Conservation (phyloP, 2,329 filamentous ascomycete genomes). For the Lecanicillium sp. region DNA sequence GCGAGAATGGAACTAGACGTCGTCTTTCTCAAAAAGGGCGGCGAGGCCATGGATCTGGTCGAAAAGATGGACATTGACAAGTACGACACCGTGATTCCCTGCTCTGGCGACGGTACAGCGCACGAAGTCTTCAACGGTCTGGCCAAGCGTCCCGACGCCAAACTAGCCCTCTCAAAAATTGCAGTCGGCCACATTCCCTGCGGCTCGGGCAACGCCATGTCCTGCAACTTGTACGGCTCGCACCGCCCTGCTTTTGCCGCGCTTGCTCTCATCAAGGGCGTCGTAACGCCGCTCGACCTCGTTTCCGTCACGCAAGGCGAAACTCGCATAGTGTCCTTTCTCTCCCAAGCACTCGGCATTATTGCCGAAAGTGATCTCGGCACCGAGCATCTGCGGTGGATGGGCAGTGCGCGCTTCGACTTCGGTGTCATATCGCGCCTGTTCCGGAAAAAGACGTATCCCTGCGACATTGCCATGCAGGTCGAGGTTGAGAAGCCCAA, state of each 20-base stretch:
- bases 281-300: conserved; percentile 78
- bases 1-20: conserved; percentile 73
- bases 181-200: conserved; percentile 86
- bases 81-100: conserved; percentile 81
- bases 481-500: conserved; percentile 70
- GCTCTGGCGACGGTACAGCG: conserved; percentile 85
- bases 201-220: conserved; percentile 91
- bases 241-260: conserved; percentile 69
- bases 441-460: conserved; percentile 71
- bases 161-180: conserved; percentile 65
- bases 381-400: conserved; percentile 89
- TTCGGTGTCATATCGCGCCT: conserved; percentile 76
- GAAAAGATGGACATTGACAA: conserved; percentile 68
- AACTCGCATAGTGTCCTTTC: conserved; percentile 71
- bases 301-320: conserved; percentile 81
- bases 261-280: conserved; percentile 78
- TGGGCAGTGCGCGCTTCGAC: conserved; percentile 81
- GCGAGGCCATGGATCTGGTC: conserved; percentile 74
- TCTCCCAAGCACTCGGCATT: conserved; percentile 85
- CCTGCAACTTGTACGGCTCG: conserved; percentile 81
- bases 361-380: conserved; percentile 85
- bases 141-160: conserved; percentile 68
- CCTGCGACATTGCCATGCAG: conserved; percentile 82
- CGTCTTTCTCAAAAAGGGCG: conserved; percentile 62
- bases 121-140: conserved; percentile 95